Percentiles rank a stretch among this genome's conserved stretches.
Evolutionary conservation across 1,284 basidiomycete species (phyloP).

Genomic region (Entoloma clypeatum): DNA sequence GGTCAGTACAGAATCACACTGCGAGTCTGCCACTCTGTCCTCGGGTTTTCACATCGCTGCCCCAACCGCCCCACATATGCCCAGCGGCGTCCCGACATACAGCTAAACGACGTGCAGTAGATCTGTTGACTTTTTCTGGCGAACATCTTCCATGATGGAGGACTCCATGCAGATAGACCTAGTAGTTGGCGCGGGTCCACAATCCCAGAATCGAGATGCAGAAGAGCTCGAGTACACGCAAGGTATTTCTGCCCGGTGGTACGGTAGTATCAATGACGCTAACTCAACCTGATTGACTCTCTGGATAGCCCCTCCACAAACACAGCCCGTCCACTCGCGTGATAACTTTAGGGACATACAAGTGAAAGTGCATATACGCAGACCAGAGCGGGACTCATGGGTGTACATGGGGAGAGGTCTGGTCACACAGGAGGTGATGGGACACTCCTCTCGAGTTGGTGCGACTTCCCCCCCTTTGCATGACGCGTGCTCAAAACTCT

Average conservation of each 20-base stretch:
- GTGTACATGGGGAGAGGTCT: slow-evolving; percentile 71
- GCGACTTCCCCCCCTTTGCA: slow-evolving; percentile 27
- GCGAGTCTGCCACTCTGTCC: too few species aligned
- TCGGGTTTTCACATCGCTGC: too few species aligned
- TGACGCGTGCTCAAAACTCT: neutral
- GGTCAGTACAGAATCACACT: too few species aligned
- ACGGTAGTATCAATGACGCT: neutral
- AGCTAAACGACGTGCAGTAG: too few species aligned
- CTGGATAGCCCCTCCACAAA: slow-evolving; percentile 22
- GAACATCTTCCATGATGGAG: too few species aligned
- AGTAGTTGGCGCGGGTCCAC: too few species aligned
- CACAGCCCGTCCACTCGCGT: slow-evolving; percentile 31
- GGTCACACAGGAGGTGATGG: slow-evolving; percentile 65
- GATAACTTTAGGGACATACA: slow-evolving; percentile 69
- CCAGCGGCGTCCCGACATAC: too few species aligned
- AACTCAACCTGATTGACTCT: slow-evolving; percentile 9
- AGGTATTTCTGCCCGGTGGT: slow-evolving; percentile 15
- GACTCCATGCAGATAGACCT: slow-evolving; percentile 40
- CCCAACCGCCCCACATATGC: too few species aligned
- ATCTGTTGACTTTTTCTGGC: too few species aligned
- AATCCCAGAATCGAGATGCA: slow-evolving; percentile 15
- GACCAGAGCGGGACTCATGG: slow-evolving; percentile 77
- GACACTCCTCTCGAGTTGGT: slow-evolving; percentile 76
- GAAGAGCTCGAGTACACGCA: slow-evolving; percentile 21
- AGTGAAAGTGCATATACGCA: slow-evolving; percentile 79